A percentile compares a stretch with the other conserved stretches of the same genome.
Evolutionary conservation across 169 alveolate genomes (phyloP).

Genomic region (Plasmodium sp.): DNA sequence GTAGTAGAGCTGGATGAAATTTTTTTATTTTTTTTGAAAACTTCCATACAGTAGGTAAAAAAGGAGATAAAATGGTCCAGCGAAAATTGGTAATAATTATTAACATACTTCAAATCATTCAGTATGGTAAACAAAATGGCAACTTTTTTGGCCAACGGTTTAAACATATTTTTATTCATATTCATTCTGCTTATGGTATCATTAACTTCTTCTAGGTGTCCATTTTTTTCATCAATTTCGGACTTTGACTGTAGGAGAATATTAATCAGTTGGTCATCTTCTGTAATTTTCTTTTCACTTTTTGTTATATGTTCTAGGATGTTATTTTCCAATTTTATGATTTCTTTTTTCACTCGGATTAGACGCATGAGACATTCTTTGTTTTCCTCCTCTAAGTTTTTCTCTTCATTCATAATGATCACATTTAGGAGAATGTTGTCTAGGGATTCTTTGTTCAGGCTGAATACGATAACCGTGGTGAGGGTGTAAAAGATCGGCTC

Average conservation of each 20-base stretch:
- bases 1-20: conserved; percentile 1
- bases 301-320: conserved; percentile 66
- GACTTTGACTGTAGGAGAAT: conserved; percentile 54
- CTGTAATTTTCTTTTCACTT: conserved; percentile 60
- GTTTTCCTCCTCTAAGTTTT: conserved; percentile 42
- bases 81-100: conserved; percentile 58
- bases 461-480: conserved; percentile 45
- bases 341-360: conserved; percentile 57
- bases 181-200: conserved; percentile 58
- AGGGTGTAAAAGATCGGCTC: conserved; percentile 34
- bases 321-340: conserved; percentile 54
- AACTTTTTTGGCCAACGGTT: conserved; percentile 69
- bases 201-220: conserved; percentile 60
- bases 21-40: conserved; percentile 42
- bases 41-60: conserved; percentile 9
- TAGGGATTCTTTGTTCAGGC: conserved; percentile 42
- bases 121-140: conserved; percentile 59
- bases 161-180: conserved; percentile 34
- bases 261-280: conserved; percentile 68
- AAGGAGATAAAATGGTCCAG: conserved; percentile 39
- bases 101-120: conserved; percentile 66
- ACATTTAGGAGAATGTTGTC: conserved; percentile 60
- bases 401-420: conserved; percentile 56
- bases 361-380: conserved; percentile 56
- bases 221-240: conserved; percentile 66